Evolutionary conservation across 352 stramenopile species (phyloP), one percentile per base, ranked within the genome.

Genomic region (Phytophthora foliorum): DNA sequence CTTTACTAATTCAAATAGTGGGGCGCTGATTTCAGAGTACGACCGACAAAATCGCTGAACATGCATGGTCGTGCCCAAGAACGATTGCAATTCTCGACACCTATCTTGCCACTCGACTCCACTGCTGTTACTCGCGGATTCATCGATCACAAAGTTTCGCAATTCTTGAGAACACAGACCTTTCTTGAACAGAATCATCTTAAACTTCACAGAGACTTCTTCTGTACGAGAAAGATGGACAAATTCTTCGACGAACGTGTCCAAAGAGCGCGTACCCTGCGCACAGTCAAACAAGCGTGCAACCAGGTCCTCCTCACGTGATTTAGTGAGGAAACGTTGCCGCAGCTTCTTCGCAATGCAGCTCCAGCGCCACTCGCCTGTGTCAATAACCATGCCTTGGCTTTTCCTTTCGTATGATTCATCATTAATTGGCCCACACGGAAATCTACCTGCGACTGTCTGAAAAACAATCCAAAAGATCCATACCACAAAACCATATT

Each of bases 171-270:
- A 62, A 6, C 55, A 55, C 1, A 60, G n/a, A 10, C 59, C 49
- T 13, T 59, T 67, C 13, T 59, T 67, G 17, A 60, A 60, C 16
- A 60, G 5, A 6, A 67, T 67, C 59, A 67, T 60, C 17, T 67
- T 60, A 4, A 59, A 55, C 19, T 67, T 38, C n/a, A 59, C 49
- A 1, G 59, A 60, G 1, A 67, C 49, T 16, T 67, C 31, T 19
- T 67, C 29, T 6, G 59, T 67, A 6, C 25, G 25, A 29, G 25
- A 29, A 29, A 29, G 25, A 29, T 6, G 25, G 25, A 29, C 25
- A 29, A 29, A 29, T 29, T 29, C 25, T 29, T 29, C 25, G 25
- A 29, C 6, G 25, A 6, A 29, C 25, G 7, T 67, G 8, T 60
- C 59, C 1, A 67, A 31, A 0, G 27, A 42, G 29, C 55, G 59